Conservation (phyloP, 1,139 yeast genomes). For the Hyphopichia buzzinii region DNA sequence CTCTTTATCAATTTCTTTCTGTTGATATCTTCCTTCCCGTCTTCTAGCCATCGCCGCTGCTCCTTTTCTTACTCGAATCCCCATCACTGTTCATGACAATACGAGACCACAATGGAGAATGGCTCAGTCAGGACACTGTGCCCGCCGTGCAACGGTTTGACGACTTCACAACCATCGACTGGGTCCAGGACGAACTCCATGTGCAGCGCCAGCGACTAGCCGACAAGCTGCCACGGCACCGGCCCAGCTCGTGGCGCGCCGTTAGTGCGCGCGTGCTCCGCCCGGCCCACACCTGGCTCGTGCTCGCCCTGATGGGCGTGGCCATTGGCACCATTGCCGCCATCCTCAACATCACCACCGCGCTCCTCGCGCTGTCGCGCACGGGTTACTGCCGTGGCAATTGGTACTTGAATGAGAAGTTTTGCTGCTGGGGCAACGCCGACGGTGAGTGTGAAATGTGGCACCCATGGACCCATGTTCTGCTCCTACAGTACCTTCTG, state of each 20-base stretch:
- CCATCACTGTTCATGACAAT: slow-evolving; percentile 6
- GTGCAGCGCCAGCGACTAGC: slow-evolving; percentile 46
- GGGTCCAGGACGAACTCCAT: slow-evolving; percentile 73
- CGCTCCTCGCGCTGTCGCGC: slow-evolving; percentile 78
- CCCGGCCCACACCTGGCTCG: slow-evolving; percentile 69
- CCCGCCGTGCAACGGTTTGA: slow-evolving; percentile 47
- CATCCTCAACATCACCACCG: slow-evolving; percentile 73
- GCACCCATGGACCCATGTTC: slow-evolving; percentile 51
- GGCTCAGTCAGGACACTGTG: slow-evolving; percentile 37
- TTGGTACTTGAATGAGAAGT: slow-evolving; percentile 68
- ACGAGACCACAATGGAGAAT: slow-evolving; percentile 32
- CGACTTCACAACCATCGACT: slow-evolving; percentile 71
- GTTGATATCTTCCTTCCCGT: too few species aligned
- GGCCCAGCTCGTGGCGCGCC: slow-evolving; percentile 17
- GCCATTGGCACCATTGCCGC: slow-evolving; percentile 83
- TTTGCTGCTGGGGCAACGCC: slow-evolving; percentile 76
- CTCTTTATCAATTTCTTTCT: too few species aligned
- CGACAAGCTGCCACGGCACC: slow-evolving; percentile 12
- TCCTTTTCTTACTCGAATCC: too few species aligned
- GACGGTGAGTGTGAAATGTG: slow-evolving; percentile 51
- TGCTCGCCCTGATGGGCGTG: slow-evolving; percentile 71
- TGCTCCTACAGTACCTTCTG: slow-evolving; percentile 50
- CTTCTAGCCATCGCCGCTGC: too few species aligned
- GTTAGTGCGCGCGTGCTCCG: slow-evolving; percentile 42
- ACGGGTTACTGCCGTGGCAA: slow-evolving; percentile 73